Evolutionary conservation across 2,329 filamentous ascomycete genomes (phyloP).

Genomic region (Dactylellina drechsleri): DNA sequence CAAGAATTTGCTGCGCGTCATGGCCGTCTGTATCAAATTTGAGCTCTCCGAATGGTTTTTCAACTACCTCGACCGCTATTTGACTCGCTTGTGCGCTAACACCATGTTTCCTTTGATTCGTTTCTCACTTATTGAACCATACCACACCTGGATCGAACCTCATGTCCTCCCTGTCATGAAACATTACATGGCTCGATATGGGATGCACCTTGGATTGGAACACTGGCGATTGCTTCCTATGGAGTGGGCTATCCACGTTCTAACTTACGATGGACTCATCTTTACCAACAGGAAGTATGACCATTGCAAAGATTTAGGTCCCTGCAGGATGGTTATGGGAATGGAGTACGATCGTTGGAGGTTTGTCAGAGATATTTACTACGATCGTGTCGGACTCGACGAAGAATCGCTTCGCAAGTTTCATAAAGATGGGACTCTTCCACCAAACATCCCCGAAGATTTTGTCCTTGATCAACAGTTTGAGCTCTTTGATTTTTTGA

Average conservation of each 20-base stretch:
- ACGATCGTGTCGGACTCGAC: slow-evolving; percentile 29
- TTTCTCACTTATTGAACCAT: slow-evolving; percentile 20
- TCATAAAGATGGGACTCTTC: slow-evolving; percentile 16
- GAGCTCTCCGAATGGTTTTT: slow-evolving; percentile 40
- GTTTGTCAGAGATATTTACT: slow-evolving; percentile 37
- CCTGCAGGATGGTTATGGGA: slow-evolving; percentile 32
- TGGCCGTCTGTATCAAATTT: slow-evolving; percentile 36
- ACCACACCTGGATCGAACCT: slow-evolving; percentile 28
- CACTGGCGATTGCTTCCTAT: slow-evolving; percentile 35
- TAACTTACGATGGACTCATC: slow-evolving; percentile 39
- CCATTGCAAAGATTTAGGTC: slow-evolving; percentile 30
- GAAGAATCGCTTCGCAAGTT: slow-evolving; percentile 3
- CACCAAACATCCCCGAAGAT: slow-evolving; percentile 27
- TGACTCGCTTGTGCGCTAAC: slow-evolving; percentile 25
- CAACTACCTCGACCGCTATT: slow-evolving; percentile 34
- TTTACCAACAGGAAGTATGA: slow-evolving; percentile 14
- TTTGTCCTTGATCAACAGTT: slow-evolving; percentile 23
- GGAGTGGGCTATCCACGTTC: slow-evolving; percentile 31
- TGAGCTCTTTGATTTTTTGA: slow-evolving; percentile 33
- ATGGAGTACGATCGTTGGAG: slow-evolving; percentile 45
- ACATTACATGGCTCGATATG: slow-evolving; percentile 43
- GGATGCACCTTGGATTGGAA: slow-evolving; percentile 22
- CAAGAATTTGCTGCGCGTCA: slow-evolving; percentile 39
- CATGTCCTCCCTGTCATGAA: slow-evolving; percentile 37
- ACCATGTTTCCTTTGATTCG: slow-evolving; percentile 15